Base-by-base conservation (phyloP, 140 eudicot genomes). In the Cichorium intybus region DNA sequence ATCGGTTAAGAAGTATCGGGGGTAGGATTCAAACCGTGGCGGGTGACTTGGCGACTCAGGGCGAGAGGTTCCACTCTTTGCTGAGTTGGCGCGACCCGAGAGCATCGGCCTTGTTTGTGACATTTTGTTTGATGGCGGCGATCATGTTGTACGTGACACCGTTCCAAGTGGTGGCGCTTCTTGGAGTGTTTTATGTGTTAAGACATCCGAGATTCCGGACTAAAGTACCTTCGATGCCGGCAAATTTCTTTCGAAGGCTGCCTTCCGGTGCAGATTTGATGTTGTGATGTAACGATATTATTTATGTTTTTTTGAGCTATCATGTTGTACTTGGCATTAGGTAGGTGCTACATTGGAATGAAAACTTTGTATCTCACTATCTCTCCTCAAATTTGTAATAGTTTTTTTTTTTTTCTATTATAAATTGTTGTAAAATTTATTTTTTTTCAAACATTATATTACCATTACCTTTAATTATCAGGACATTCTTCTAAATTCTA, bases 1-100 rank as follows among this genome's bases (percentile, higher is more conserved):
- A 85, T 48, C 74, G 92, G 6, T 69, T 85, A 53, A 66, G 92
- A 58, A 85, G 87, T 35, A 81, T 85, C 4, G 87, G 85, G 0
- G 92, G 92, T 29, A 73, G 81, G 85, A 67, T 85, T 16, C 92
- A 85, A 60, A 79, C 77, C 0, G 81, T 85, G 56, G 75, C 77
- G 1, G 92, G 92, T 20, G 92, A 84, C 62, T 26, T 84, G 56
- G 91, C 91, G 0, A 75, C 83, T 45, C 91, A 84, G 51, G 82
- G 87, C 11, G 91, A 84, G 55, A 64, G 91, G 69, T 68, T 84
- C 15, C 79, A 80, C 46, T 77, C 87, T 1, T 74, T 84, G 48
- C 26, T 84, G 70, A 78, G 75, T 17, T 84, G 91, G 91, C 74
- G 91, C 0, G 91, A 84, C 49, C 82, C 91, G 6, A 48, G 91